These are phyloP conservation scores for Rhodamnia argentea DNA, from an alignment of 345 rosid genomes.

Conservation along the genomic window DNA sequence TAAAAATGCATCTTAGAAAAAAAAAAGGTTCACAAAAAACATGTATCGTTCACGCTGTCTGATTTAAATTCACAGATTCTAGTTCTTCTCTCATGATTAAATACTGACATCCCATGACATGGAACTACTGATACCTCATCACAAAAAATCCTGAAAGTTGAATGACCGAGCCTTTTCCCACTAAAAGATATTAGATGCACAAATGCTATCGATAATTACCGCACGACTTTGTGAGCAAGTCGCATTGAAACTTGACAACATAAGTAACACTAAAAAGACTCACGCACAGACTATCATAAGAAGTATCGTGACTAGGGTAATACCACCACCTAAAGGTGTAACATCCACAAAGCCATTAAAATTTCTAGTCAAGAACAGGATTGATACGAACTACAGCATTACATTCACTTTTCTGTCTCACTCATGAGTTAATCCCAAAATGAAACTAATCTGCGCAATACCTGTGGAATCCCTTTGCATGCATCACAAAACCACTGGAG, in stretches of 20 bases:
- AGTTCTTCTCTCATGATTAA: neutral
- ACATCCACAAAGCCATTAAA: neutral
- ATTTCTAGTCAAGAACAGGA: neutral
- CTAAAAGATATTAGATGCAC: neutral
- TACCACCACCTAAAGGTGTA: neutral
- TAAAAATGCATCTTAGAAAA: neutral
- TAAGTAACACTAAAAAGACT: neutral
- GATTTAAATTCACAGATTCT: neutral
- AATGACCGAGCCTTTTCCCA: neutral
- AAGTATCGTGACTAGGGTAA: neutral
- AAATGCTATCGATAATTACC: neutral
- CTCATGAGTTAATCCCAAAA: neutral
- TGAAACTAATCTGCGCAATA: conserved; percentile 8
- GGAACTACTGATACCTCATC: neutral
- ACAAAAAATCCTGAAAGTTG: neutral
- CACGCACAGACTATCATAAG: neutral
- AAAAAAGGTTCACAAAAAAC: neutral
- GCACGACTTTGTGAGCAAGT: neutral
- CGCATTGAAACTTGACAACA: neutral
- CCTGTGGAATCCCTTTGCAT: conserved; percentile 96
- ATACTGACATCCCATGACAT: neutral
- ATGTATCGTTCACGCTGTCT: neutral
- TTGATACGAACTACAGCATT: neutral
- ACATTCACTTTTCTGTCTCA: neutral
- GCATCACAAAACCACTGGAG: conserved; percentile 84